phyloP scores from a whole-genome alignment of 1,139 yeast species.

The Saccharomyces pastorianus region DNA sequence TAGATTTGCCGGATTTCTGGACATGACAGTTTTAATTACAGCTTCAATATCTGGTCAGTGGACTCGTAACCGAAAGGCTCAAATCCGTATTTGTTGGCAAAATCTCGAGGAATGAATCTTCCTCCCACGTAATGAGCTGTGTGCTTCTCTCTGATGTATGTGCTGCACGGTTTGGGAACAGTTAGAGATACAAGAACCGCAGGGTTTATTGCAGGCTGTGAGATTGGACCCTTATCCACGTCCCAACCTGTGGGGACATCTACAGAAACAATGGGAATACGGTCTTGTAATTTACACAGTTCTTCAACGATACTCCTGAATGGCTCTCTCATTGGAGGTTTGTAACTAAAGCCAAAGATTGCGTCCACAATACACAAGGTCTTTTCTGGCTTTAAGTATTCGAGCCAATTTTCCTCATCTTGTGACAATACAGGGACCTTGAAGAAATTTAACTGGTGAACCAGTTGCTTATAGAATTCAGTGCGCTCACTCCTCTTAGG shows the following conservation, averaged over 20 bases:
- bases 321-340: slow-evolving; percentile 80
- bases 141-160: slow-evolving; percentile 33
- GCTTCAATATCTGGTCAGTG: slow-evolving; percentile 40
- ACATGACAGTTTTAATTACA: slow-evolving; percentile 7
- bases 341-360: slow-evolving; percentile 86
- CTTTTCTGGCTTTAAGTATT: slow-evolving; percentile 20
- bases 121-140: slow-evolving; percentile 78
- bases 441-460: slow-evolving; percentile 32
- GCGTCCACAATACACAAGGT: slow-evolving; percentile 61
- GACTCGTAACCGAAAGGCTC: slow-evolving; percentile 49
- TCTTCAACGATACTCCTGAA: slow-evolving; percentile 51
- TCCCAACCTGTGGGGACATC: slow-evolving; percentile 98
- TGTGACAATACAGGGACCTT: slow-evolving; percentile 21
- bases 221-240: slow-evolving; percentile 72
- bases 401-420: slow-evolving; percentile 20
- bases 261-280: slow-evolving; percentile 61
- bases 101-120: slow-evolving; percentile 56
- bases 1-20: background rate
- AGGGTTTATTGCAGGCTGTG: slow-evolving; percentile 45
- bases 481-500: slow-evolving; percentile 48
- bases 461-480: slow-evolving; percentile 35
- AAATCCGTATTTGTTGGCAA: slow-evolving; percentile 70
- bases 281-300: slow-evolving; percentile 36
- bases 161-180: slow-evolving; percentile 87
- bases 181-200: slow-evolving; percentile 70